Percentiles rank a stretch among this genome's conserved stretches.
phyloP scores from a whole-genome alignment of 176 grass and related monocot genomes.

The Tillandsia fasciculata region DNA sequence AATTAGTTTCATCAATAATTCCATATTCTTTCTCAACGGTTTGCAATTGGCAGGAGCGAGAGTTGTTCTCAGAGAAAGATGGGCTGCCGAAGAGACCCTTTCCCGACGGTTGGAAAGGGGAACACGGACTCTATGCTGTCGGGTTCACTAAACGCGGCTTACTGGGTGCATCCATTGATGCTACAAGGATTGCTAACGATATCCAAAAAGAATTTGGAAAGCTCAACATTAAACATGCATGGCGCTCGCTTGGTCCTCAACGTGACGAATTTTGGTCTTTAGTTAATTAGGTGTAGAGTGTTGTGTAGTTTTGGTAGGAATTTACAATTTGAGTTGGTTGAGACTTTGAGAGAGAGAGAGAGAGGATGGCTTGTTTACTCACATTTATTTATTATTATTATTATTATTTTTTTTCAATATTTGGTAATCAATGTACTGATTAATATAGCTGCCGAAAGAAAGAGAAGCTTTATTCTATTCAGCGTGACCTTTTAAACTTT shows the following conservation, averaged over 20 bases:
- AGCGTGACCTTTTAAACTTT: too few relatives aligned
- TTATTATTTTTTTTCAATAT: too few relatives aligned
- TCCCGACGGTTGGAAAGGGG: slow-evolving; percentile 72
- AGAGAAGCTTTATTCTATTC: too few relatives aligned
- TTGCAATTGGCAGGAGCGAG: slow-evolving; percentile 35
- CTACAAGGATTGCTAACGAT: slow-evolving; percentile 45
- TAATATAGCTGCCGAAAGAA: too few relatives aligned
- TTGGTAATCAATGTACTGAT: too few relatives aligned
- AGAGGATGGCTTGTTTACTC: too few relatives aligned
- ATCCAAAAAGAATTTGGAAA: slow-evolving; percentile 25
- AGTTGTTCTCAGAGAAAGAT: slow-evolving; percentile 77
- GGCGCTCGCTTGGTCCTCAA: neutral
- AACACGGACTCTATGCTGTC: slow-evolving; percentile 58
- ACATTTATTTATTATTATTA: too few relatives aligned
- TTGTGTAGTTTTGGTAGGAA: too few relatives aligned
- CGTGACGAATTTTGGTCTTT: neutral
- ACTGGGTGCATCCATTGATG: slow-evolving; percentile 56
- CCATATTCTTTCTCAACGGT: neutral
- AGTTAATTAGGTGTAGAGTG: too few relatives aligned
- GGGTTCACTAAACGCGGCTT: slow-evolving; percentile 63
- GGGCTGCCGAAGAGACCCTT: slow-evolving; percentile 52
- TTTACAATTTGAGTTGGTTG: too few relatives aligned
- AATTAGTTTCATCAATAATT: neutral
- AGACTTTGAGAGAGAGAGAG: too few relatives aligned
- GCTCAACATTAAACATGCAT: neutral